A percentile compares a stretch with the other conserved stretches of the same genome.
Conservation (phyloP, 352 stramenopile species). For the Blastocystis sp. region DNA sequence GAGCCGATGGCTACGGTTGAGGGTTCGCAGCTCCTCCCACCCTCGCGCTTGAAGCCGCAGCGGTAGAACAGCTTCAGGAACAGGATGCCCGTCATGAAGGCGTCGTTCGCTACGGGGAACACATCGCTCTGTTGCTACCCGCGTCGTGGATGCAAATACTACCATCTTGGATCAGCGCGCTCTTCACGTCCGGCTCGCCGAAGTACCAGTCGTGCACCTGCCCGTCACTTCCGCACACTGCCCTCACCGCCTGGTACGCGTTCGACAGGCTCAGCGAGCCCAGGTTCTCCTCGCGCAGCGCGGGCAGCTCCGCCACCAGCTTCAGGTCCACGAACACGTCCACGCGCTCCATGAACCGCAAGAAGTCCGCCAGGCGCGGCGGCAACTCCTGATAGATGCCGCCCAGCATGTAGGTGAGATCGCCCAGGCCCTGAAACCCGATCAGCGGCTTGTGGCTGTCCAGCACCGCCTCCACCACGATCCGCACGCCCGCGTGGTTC, state of each 20-base stretch:
- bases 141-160: conserved; percentile 7
- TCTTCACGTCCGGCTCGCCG: conserved; percentile 16
- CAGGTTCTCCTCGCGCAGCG: conserved; percentile 15
- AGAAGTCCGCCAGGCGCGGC: neutral
- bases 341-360: conserved; percentile 32
- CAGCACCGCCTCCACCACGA: conserved; percentile 48
- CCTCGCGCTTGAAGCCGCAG: conserved; percentile 5
- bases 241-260: neutral
- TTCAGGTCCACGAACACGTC: conserved; percentile 50
- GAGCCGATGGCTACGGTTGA: neutral
- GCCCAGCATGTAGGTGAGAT: conserved; percentile 53
- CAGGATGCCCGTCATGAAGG: conserved; percentile 40
- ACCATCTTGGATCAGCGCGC: neutral
- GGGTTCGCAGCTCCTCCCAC: neutral
- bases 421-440: conserved; percentile 52
- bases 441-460: conserved; percentile 45
- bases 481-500: conserved; percentile 28
- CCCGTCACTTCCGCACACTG: neutral
- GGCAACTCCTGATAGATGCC: conserved; percentile 51
- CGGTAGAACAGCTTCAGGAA: conserved; percentile 63
- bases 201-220: neutral
- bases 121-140: neutral
- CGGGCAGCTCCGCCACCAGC: conserved; percentile 2
- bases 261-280: neutral
- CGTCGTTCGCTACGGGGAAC: conserved; percentile 12